These are phyloP conservation scores for Epithele typhae DNA, from an alignment of 768 basidiomycete species.

Conservation along the genomic window DNA sequence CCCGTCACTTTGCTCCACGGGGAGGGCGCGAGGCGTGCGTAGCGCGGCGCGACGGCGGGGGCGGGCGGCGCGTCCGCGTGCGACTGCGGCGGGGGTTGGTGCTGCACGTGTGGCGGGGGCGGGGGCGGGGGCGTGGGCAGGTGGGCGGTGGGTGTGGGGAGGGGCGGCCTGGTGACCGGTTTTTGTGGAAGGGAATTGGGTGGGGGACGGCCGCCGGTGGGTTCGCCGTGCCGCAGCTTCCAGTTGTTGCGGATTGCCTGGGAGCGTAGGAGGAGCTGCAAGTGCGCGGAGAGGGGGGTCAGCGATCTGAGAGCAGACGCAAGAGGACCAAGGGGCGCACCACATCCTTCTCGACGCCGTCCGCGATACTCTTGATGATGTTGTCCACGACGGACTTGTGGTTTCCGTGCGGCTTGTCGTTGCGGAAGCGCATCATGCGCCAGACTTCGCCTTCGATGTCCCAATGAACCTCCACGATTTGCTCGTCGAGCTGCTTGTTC, in stretches of 20 bases:
- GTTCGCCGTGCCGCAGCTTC: conserved; percentile 54
- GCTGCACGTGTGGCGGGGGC: conserved; percentile 22
- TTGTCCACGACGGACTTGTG: conserved; percentile 79
- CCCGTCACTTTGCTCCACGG: conserved; percentile 75
- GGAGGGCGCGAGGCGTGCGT: conserved; percentile 61
- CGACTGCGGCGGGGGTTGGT: conserved; percentile 12
- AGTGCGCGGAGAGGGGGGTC: conserved; percentile 13
- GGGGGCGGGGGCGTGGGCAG: conserved; percentile 5
- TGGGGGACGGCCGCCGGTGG: conserved; percentile 21
- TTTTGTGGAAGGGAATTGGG: conserved; percentile 20
- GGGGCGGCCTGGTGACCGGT: conserved; percentile 1
- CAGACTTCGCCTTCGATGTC: conserved; percentile 60
- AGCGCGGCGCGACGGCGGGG: conserved; percentile 42
- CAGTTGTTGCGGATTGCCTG: conserved; percentile 64
- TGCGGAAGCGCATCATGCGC: conserved; percentile 90
- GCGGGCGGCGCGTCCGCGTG: conserved; percentile 19
- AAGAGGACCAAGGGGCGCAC: conserved; percentile 34
- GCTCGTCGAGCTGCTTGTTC: conserved; percentile 88
- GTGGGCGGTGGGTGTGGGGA: conserved; percentile 36
- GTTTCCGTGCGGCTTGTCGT: conserved; percentile 94
- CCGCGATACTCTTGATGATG: conserved; percentile 86
- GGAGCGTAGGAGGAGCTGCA: conserved; percentile 64
- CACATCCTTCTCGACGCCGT: conserved; percentile 87
- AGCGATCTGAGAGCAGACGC: not conserved
- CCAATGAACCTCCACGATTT: conserved; percentile 95